These are phyloP conservation scores for Cyberlindnera americana DNA, from an alignment of 805 yeast species.

Conservation along the genomic window DNA sequence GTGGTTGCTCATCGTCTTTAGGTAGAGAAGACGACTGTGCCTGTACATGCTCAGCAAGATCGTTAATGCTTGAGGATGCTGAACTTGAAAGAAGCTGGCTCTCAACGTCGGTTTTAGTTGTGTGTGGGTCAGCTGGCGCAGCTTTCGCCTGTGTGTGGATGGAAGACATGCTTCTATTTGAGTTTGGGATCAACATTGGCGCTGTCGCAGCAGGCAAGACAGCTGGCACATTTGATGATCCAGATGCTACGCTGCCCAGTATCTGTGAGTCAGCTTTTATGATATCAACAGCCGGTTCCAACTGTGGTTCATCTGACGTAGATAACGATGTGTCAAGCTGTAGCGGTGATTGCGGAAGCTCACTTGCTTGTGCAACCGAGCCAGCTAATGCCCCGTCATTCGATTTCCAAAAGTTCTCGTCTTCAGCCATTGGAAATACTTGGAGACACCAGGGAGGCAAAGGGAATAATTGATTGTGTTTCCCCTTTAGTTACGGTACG, in stretches of 20 bases:
- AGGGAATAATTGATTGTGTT: too few species aligned
- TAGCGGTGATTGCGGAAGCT: background rate
- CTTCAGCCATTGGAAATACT: background rate
- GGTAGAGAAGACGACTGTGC: background rate
- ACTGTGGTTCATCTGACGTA: background rate
- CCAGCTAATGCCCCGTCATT: background rate
- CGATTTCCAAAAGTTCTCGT: conserved; percentile 1
- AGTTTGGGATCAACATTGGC: conserved; percentile 12
- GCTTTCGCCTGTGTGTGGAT: conserved; percentile 30
- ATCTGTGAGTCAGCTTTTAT: background rate
- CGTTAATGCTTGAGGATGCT: conserved; percentile 23
- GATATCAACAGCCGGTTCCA: background rate
- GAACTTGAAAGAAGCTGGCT: conserved; percentile 17
- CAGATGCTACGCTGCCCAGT: background rate
- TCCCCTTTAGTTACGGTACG: too few species aligned
- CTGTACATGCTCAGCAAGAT: conserved; percentile 8
- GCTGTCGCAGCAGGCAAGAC: background rate
- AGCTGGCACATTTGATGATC: background rate
- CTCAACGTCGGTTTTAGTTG: conserved; percentile 48
- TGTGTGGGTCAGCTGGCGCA: conserved; percentile 49
- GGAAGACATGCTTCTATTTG: conserved; percentile 5
- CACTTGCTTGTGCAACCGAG: background rate
- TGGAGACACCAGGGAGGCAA: too few species aligned
- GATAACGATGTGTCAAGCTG: background rate
- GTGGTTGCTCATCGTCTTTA: conserved; percentile 9